Evolutionary conservation across 2,329 filamentous ascomycete genomes (phyloP).

Genomic region (Claviceps sp.): DNA sequence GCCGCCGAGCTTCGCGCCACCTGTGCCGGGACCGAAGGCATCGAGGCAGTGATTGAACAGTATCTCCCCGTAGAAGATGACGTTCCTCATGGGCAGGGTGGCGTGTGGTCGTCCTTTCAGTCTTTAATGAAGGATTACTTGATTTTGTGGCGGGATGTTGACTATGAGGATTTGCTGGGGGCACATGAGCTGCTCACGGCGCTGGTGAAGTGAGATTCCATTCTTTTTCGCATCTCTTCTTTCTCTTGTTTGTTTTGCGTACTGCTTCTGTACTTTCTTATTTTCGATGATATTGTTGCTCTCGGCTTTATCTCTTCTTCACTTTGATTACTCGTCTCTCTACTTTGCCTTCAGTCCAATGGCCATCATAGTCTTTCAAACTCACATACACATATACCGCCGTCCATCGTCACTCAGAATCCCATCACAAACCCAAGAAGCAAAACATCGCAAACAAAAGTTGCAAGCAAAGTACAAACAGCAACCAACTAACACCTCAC

Average conservation of each 20-base stretch:
- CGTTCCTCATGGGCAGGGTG: conserved; percentile 47
- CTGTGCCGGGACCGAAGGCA: conserved; percentile 36
- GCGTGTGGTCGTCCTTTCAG: conserved; percentile 63
- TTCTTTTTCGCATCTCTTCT: conserved; percentile 8
- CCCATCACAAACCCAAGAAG: no score
- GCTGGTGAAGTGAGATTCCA: conserved; percentile 55
- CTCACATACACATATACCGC: no score
- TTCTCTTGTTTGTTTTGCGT: background rate
- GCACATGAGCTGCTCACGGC: conserved; percentile 64
- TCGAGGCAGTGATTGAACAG: conserved; percentile 51
- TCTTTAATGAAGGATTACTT: conserved; percentile 74
- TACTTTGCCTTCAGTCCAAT: no score
- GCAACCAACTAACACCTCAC: background rate
- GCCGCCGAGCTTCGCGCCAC: conserved; percentile 49
- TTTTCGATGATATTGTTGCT: background rate
- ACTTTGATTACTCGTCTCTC: no score
- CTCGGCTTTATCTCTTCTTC: background rate
- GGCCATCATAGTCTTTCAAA: no score
- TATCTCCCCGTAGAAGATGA: conserved; percentile 53
- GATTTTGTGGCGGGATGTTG: conserved; percentile 65
- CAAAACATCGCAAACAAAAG: no score
- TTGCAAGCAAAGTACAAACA: background rate
- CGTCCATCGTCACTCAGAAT: no score
- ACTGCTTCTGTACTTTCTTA: background rate
- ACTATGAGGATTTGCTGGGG: conserved; percentile 59